A percentile compares a stretch with the other conserved stretches of the same genome.
Evolutionary conservation across 768 basidiomycete species (phyloP).

Genomic region (Obba rivulosa): DNA sequence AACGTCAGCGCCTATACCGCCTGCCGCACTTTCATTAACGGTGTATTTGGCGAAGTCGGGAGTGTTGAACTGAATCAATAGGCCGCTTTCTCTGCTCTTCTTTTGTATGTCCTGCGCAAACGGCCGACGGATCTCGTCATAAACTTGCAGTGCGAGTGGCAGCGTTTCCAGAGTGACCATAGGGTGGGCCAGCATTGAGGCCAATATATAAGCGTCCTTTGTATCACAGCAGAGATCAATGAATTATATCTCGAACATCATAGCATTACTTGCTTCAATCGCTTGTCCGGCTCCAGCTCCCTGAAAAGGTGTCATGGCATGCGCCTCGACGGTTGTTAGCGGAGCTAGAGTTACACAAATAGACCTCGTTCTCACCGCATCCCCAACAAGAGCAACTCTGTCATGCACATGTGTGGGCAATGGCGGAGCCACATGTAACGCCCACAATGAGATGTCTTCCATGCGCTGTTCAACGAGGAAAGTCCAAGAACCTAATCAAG

Average conservation of each 20-base stretch:
- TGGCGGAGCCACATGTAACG: constrained; percentile 12
- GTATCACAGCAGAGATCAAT: neutral
- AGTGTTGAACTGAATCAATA: constrained; percentile 19
- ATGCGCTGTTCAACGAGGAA: constrained; percentile 8
- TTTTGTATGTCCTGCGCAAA: constrained; percentile 21
- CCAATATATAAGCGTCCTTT: constrained; percentile 28
- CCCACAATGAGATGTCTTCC: constrained; percentile 16
- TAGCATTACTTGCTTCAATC: constrained; percentile 33
- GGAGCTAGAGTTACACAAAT: too few relatives aligned
- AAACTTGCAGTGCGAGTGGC: constrained; percentile 22
- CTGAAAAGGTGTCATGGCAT: constrained; percentile 42
- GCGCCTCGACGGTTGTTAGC: constrained; percentile 26
- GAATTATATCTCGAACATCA: neutral
- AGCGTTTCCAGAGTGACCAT: constrained; percentile 20
- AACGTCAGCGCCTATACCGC: neutral
- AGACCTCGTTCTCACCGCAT: constrained; percentile 19
- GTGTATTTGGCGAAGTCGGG: constrained; percentile 2
- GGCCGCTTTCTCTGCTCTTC: constrained; percentile 16
- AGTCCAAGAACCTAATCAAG: neutral
- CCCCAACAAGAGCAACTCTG: constrained; percentile 22
- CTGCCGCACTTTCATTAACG: constrained; percentile 3
- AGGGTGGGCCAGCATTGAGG: constrained; percentile 22
- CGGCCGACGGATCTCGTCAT: constrained; percentile 28
- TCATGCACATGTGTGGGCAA: constrained; percentile 20
- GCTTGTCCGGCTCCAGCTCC: constrained; percentile 47